Base-by-base conservation (phyloP, 306 rosid species). In the Inga leiocalycina region DNA sequence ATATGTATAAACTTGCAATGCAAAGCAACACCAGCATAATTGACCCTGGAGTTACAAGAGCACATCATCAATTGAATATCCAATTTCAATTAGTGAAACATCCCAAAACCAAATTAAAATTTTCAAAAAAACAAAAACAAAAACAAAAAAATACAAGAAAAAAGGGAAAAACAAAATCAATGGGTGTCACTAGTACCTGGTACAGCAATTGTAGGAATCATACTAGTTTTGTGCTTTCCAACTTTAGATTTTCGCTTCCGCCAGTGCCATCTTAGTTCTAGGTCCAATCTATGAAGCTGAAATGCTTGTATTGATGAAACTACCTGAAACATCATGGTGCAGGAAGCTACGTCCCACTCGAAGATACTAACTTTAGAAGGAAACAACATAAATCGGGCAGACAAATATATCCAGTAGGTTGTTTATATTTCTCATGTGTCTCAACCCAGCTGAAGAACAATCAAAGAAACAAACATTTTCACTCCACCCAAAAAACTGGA, bases 391-490 rank as follows among this genome's bases (percentile, higher is more conserved):
- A 78, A 62, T n/a, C 1, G 77, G 75, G 30, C 85, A 85, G 7
- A 1, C 62, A 9, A 30, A 5, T 19, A 49, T 49, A 49, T 49
- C 54, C 19, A 0, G 19, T 49, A 3, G 0, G 19, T 13, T 49
- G 19, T 49, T 14, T 14, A 14, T 49, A 9, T 49, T 14, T 49
- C 54, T 14, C 19, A 49, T 19, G 54, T 14, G 17, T 49, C 54
- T 49, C 7, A 6, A 49, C 5, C 54, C 54, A 49, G 19, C 6
- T 5, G 54, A 49, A 49, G 54, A 49, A 84, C 54, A 84, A 4
- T 17, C 48, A 59, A 80, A 84, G 81, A 84, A 69, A 22, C 84
- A 68, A 57, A 84, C 20, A 6, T 84, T 43, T 49, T 49, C 19
- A 14, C 5, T 49, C 54, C 3, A 11, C 16, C 16, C 3, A 2